Evolutionary conservation across 2,329 filamentous ascomycete species (phyloP).

Genomic region (Aureobasidium melanogenum): DNA sequence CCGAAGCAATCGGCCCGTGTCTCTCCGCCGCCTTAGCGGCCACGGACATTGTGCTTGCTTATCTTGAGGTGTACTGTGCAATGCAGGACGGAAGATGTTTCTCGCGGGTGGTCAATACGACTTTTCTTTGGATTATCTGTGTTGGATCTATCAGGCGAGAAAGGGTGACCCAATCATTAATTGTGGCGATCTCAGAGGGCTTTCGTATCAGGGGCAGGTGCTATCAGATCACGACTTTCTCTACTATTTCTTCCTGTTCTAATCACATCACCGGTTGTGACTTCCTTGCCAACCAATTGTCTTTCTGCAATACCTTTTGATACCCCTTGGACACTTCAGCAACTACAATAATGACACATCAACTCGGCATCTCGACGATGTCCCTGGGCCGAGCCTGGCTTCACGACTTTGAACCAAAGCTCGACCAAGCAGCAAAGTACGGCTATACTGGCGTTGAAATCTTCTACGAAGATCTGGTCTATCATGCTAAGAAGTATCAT

Average conservation of each 20-base stretch:
- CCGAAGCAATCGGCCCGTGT: not conserved
- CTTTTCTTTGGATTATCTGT: not conserved
- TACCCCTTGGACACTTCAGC: too few species aligned
- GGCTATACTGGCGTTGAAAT: conserved; percentile 64
- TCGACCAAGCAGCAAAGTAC: conserved; percentile 56
- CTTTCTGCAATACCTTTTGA: not conserved
- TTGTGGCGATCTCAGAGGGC: too few species aligned
- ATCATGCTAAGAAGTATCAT: conserved; percentile 44
- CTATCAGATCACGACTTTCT: not conserved
- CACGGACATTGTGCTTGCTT: not conserved
- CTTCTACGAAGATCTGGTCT: conserved; percentile 66
- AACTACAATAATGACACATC: conserved; percentile 37
- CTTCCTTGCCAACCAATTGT: not conserved
- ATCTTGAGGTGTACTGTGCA: not conserved
- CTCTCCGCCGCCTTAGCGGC: not conserved
- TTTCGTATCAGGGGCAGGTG: not conserved
- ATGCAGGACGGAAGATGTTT: too few species aligned
- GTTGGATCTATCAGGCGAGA: not conserved
- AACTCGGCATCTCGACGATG: conserved; percentile 65
- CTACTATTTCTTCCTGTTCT: not conserved
- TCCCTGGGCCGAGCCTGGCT: conserved; percentile 66
- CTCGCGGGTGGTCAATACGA: not conserved
- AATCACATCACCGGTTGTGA: not conserved
- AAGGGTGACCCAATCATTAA: not conserved
- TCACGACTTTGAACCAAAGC: conserved; percentile 58